These are phyloP conservation scores for Stachybotrys elegans DNA, from an alignment of 2,329 filamentous ascomycete species.

Conservation along the genomic window DNA sequence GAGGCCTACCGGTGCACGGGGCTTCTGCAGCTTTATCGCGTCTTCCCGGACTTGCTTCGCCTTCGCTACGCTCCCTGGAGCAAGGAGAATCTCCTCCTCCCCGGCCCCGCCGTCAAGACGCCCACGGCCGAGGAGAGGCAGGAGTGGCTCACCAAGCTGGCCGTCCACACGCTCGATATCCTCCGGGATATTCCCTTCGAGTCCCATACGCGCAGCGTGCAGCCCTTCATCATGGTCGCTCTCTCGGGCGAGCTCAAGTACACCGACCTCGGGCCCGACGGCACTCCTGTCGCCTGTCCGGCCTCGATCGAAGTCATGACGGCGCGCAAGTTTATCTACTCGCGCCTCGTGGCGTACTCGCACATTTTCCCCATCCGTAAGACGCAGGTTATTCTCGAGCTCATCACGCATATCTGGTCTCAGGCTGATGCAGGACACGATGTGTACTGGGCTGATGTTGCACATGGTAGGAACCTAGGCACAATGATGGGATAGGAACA, in stretches of 20 bases:
- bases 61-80: constrained; percentile 12
- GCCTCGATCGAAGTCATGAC: constrained; percentile 10
- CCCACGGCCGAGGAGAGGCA: constrained; percentile 10
- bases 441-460: constrained; percentile 14
- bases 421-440: constrained; percentile 11
- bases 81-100: constrained; percentile 5
- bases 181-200: constrained; percentile 17
- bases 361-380: constrained; percentile 11
- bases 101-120: not conserved
- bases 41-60: constrained; percentile 15
- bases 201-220: constrained; percentile 7
- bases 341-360: constrained; percentile 9
- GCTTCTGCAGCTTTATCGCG: constrained; percentile 14
- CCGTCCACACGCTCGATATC: constrained; percentile 11
- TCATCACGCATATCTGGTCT: constrained; percentile 12
- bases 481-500: constrained; percentile 11
- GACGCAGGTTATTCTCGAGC: constrained; percentile 10
- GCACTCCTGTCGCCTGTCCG: not conserved
- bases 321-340: constrained; percentile 9
- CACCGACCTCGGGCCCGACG: not conserved
- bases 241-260: constrained; percentile 11
- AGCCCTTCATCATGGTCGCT: constrained; percentile 10
- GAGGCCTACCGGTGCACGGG: constrained; percentile 14
- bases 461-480: constrained; percentile 7
- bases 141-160: constrained; percentile 12